Conservation (phyloP, 1,284 basidiomycete species). For the Coniophora puteana region DNA sequence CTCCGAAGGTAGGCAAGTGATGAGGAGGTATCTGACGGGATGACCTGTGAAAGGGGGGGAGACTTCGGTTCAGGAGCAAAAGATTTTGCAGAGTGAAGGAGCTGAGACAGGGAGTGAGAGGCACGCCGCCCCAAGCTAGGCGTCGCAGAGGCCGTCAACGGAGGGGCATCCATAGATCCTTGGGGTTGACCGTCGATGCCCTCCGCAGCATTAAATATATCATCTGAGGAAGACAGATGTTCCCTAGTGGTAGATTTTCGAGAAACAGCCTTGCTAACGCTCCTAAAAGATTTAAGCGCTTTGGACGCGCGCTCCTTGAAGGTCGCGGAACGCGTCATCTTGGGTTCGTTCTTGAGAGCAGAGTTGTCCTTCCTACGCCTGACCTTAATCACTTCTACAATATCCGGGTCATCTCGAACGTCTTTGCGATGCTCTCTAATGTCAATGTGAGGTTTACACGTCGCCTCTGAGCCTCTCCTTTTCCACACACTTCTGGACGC, state of each 20-base stretch:
- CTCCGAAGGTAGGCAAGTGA: slow-evolving; percentile 9
- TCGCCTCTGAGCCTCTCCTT: too few species aligned
- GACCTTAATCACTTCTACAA: slow-evolving; percentile 68
- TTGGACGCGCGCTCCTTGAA: slow-evolving; percentile 56
- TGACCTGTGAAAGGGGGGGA: slow-evolving; percentile 2
- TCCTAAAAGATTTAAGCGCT: slow-evolving; percentile 61
- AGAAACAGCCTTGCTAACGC: slow-evolving; percentile 37
- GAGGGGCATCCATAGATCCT: slow-evolving; percentile 10
- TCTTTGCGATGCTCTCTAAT: slow-evolving; percentile 22
- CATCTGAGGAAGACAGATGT: slow-evolving; percentile 31
- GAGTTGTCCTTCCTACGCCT: slow-evolving; percentile 38
- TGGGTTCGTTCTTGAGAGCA: slow-evolving; percentile 24
- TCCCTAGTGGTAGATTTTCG: slow-evolving; percentile 36
- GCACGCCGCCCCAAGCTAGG: slow-evolving; percentile 10
- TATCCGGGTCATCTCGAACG: slow-evolving; percentile 37
- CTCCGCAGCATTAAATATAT: slow-evolving; percentile 22
- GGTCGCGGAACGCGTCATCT: slow-evolving; percentile 45
- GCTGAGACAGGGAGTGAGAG: slow-evolving; percentile 22
- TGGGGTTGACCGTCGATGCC: slow-evolving; percentile 12
- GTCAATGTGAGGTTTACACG: too few species aligned
- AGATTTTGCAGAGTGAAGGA: slow-evolving; percentile 19
- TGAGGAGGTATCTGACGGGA: slow-evolving; percentile 6
- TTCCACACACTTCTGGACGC: too few species aligned
- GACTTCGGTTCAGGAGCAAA: slow-evolving; percentile 6
- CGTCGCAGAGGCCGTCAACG: slow-evolving; percentile 3